A percentile compares a stretch with the other conserved stretches of the same genome.
These are phyloP conservation scores for Boletus rex-veris DNA, from an alignment of 768 basidiomycete genomes.

Conservation along the genomic window DNA sequence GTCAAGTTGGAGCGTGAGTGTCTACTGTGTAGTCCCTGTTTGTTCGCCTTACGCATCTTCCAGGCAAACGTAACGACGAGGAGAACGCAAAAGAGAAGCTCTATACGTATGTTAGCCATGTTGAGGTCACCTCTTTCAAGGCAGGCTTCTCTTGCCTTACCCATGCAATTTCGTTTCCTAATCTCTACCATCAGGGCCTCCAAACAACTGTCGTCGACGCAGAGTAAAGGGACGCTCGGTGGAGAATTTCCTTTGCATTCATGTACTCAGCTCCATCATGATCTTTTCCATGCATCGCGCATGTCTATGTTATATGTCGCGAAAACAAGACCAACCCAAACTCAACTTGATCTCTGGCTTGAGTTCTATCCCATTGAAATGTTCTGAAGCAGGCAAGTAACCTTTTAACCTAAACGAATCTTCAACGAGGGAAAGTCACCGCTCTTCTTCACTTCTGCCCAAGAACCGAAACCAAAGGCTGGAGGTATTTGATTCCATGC, in stretches of 20 bases:
- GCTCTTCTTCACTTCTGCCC: neutral
- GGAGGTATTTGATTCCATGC: neutral
- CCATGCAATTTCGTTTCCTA: slow-evolving; percentile 1
- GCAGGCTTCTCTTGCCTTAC: slow-evolving; percentile 39
- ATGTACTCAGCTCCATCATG: slow-evolving; percentile 18
- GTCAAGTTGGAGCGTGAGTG: slow-evolving; percentile 89
- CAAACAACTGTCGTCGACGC: slow-evolving; percentile 81
- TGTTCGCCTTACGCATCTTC: neutral
- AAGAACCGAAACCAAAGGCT: slow-evolving; percentile 6
- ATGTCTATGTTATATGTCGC: slow-evolving; percentile 27
- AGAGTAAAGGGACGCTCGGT: slow-evolving; percentile 45
- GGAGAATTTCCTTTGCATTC: slow-evolving; percentile 11
- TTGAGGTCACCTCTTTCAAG: slow-evolving; percentile 82
- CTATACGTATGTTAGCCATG: slow-evolving; percentile 84
- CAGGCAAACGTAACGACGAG: slow-evolving; percentile 98
- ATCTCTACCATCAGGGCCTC: slow-evolving; percentile 55
- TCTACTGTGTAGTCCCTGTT: neutral
- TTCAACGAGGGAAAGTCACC: neutral
- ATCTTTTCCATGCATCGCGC: slow-evolving; percentile 24
- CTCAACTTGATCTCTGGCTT: neutral
- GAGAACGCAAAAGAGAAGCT: slow-evolving; percentile 99
- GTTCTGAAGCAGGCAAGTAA: no score
- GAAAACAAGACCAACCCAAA: slow-evolving; percentile 14
- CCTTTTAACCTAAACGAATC: neutral
- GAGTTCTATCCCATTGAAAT: neutral